Percentiles rank a stretch among this genome's conserved stretches.
These are phyloP conservation scores for Exophiala viscosa DNA, from an alignment of 2,329 filamentous ascomycete genomes.

Conservation along the genomic window DNA sequence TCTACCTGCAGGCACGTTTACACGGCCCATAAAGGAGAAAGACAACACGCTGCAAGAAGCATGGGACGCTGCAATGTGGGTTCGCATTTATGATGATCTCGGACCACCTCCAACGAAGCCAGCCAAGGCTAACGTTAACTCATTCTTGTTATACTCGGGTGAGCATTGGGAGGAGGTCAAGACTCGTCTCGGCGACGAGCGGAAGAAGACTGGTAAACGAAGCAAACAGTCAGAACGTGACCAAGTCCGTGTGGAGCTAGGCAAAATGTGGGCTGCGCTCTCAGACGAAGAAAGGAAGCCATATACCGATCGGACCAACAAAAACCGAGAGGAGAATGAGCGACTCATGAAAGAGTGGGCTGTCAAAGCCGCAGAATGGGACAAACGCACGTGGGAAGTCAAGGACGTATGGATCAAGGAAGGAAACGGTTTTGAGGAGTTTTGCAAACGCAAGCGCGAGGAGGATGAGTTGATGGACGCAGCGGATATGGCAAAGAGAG, in stretches of 20 bases:
- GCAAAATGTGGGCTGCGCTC: slow-evolving; percentile 85
- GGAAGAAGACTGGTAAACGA: slow-evolving; percentile 46
- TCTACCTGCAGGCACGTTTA: slow-evolving; percentile 27
- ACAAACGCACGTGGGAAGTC: slow-evolving; percentile 36
- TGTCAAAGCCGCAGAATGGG: slow-evolving; percentile 55
- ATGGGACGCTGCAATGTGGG: slow-evolving; percentile 57
- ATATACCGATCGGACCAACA: slow-evolving; percentile 70
- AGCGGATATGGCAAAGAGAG: slow-evolving; percentile 19
- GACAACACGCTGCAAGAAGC: slow-evolving; percentile 40
- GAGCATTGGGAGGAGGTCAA: slow-evolving; percentile 62
- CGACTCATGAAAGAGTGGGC: slow-evolving; percentile 69
- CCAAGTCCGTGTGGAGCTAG: slow-evolving; percentile 79
- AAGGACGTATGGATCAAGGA: slow-evolving; percentile 39
- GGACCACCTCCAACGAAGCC: slow-evolving; percentile 74
- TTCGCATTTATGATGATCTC: slow-evolving; percentile 57
- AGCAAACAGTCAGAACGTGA: slow-evolving; percentile 61
- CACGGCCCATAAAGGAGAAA: slow-evolving; percentile 26
- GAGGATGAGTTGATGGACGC: slow-evolving; percentile 26
- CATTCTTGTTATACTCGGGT: slow-evolving; percentile 87
- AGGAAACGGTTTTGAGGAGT: slow-evolving; percentile 30
- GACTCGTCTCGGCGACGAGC: slow-evolving; percentile 64
- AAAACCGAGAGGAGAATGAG: slow-evolving; percentile 66
- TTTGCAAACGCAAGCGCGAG: slow-evolving; percentile 25
- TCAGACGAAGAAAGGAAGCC: slow-evolving; percentile 67
- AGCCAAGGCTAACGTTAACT: slow-evolving; percentile 70